Base-by-base conservation (phyloP, 768 basidiomycete genomes). In the Kwoniella mangroviensis region DNA sequence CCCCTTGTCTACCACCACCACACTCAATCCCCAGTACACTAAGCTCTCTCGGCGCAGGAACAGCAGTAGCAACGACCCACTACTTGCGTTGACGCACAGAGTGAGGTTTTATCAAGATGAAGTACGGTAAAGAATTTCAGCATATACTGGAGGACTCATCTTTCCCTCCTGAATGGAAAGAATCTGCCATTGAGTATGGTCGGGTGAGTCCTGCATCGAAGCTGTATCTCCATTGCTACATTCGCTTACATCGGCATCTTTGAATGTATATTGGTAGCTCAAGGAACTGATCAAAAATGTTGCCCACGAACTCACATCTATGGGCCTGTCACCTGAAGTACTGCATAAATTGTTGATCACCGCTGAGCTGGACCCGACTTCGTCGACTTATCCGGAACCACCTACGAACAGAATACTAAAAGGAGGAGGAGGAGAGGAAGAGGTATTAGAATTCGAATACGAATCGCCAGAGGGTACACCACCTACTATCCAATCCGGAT, bases 221-320 rank as follows among this genome's bases (percentile, higher is more conserved):
- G 43, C 12, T 45, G 17, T 45, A 7, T 45, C 43, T 12, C 19
- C n/a, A 15, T 54, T 11, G n/a, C 52, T 15, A 45, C 19, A 26
- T 26, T 54, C 2, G n/a, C 52, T 15, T 2, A 54, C 15, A 9
- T 21, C n/a, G 19, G 12, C 52, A 15, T 15, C 66, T 54, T n/a
- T 57, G 34, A 1, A 3, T 62, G 43, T 43, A 15, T 13, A 3
- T 43, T 11, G 72, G 52, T 75, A 96, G 91, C 89, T 98, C 66
- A 97, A 98, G 84, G 93, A 92, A 75, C 84, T 95, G 40, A 94
- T 98, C 74, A 91, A 92, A 72, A 87, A 90, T 78, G 88, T 94
- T 45, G 92, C 91, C 0, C 82, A 84, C 11, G 94, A 98, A 82
- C 88, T 98, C 19, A 85, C 88, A 3, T 86, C 88, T 2, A 84